These are phyloP conservation scores for Magnolia sinica DNA, from an alignment of 164 flowering plant species.

Conservation along the genomic window DNA sequence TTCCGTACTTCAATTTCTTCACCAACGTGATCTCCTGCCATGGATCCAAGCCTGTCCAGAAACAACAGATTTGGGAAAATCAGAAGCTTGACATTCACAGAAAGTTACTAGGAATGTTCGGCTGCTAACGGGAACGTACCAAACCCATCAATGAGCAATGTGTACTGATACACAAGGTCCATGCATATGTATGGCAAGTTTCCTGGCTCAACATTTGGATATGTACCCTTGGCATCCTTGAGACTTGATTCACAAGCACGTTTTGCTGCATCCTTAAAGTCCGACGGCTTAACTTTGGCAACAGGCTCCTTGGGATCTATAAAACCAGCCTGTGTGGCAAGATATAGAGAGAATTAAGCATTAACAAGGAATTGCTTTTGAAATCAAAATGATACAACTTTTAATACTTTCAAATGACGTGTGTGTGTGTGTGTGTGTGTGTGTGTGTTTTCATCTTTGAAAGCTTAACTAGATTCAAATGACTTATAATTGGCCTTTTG, in stretches of 20 bases:
- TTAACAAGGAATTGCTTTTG: too few relatives aligned
- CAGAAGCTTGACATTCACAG: background rate
- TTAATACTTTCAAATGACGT: too few relatives aligned
- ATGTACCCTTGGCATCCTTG: conserved; percentile 31
- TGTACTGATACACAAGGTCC: conserved; percentile 59
- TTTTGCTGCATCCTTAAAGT: conserved; percentile 48
- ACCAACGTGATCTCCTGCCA: conserved; percentile 84
- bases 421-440: too few relatives aligned
- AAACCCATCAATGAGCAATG: conserved; percentile 52
- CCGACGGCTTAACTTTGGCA: conserved; percentile 45
- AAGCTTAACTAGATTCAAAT: too few relatives aligned
- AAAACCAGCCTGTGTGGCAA: conserved; percentile 61
- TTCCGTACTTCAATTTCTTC: conserved; percentile 61
- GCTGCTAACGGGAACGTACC: conserved; percentile 28
- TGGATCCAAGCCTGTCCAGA: conserved; percentile 61
- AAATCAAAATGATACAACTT: too few relatives aligned
- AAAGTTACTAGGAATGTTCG: background rate
- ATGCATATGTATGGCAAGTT: conserved; percentile 51
- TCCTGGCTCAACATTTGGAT: conserved; percentile 26
- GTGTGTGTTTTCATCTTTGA: too few relatives aligned
- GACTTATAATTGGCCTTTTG: too few relatives aligned
- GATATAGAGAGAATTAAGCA: background rate
- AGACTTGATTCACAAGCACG: conserved; percentile 39
- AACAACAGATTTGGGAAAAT: background rate
- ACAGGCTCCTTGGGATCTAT: conserved; percentile 31